Conservation (phyloP, 164 flowering plant genomes). For the Umbellularia californica region DNA sequence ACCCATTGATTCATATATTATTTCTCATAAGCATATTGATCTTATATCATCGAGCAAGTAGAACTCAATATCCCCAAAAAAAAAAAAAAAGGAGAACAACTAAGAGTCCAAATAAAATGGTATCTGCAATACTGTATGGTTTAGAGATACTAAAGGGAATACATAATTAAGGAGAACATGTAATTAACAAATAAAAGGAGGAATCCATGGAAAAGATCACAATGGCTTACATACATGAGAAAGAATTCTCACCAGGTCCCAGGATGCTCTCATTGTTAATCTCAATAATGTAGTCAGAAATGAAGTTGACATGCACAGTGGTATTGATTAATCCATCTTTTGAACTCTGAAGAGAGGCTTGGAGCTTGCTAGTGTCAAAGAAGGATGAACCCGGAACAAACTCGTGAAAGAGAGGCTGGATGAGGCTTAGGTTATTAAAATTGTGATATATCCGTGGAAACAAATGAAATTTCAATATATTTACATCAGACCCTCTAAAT, state of each 20-base stretch:
- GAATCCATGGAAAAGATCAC: neutral
- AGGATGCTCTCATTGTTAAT: conserved; percentile 49
- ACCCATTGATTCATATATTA: neutral
- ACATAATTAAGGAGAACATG: neutral
- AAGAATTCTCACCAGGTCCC: conserved; percentile 71
- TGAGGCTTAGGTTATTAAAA: conserved; percentile 56
- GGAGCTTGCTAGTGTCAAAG: conserved; percentile 47
- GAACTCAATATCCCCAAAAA: no score
- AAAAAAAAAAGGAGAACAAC: no score
- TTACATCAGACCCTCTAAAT: conserved; percentile 63
- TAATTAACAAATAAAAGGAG: neutral
- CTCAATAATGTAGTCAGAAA: conserved; percentile 81
- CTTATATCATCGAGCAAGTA: neutral
- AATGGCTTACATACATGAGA: neutral
- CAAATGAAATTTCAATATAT: conserved; percentile 70
- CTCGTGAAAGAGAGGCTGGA: conserved; percentile 90
- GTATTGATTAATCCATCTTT: conserved; percentile 75
- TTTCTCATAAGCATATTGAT: neutral
- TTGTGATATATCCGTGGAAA: conserved; percentile 76
- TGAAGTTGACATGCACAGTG: conserved; percentile 64
- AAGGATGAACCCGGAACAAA: conserved; percentile 74
- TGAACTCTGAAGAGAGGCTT: conserved; percentile 62
- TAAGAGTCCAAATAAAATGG: no score
- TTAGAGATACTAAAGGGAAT: neutral
- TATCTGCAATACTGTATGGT: neutral